Evolutionary conservation across 1,139 yeast genomes (phyloP).

Genomic region (Groenewaldozyma auringiensis): DNA sequence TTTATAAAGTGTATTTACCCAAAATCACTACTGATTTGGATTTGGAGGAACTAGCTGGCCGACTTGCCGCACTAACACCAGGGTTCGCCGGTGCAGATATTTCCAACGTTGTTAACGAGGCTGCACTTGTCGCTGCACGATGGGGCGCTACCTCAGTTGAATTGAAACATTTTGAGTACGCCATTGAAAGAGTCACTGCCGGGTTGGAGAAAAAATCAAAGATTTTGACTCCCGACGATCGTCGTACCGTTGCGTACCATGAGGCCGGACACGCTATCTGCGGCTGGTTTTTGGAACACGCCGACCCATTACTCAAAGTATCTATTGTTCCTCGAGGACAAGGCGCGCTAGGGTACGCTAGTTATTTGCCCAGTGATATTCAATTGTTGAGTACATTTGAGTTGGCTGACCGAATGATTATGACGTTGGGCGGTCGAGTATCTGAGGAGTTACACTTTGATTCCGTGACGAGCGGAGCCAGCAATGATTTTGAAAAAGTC

Average conservation of each 20-base stretch:
- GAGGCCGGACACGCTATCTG: conserved; percentile 99
- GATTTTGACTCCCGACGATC: conserved; percentile 78
- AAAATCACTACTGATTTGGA: conserved; percentile 52
- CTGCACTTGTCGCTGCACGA: conserved; percentile 94
- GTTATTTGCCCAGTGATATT: conserved; percentile 89
- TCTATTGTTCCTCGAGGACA: conserved; percentile 95
- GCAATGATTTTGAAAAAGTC: conserved; percentile 92
- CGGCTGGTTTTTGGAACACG: conserved; percentile 87
- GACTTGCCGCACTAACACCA: conserved; percentile 90
- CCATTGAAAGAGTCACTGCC: conserved; percentile 94
- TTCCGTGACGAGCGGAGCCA: conserved; percentile 90
- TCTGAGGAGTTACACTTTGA: conserved; percentile 88
- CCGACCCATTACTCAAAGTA: conserved; percentile 89
- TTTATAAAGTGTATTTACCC: conserved; percentile 73
- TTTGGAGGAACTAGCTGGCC: conserved; percentile 59
- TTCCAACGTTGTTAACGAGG: conserved; percentile 94
- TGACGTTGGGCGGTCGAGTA: conserved; percentile 95
- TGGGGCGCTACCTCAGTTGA: conserved; percentile 58
- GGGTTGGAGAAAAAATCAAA: conserved; percentile 89
- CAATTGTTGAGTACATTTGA: conserved; percentile 73
- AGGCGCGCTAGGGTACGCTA: conserved; percentile 97
- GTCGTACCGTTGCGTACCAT: conserved; percentile 87
- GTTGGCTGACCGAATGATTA: conserved; percentile 79
- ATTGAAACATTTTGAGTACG: conserved; percentile 80
- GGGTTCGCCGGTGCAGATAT: conserved; percentile 98